Percentiles rank a stretch among this genome's conserved stretches.
Conservation (phyloP, 2,329 filamentous ascomycete species). For the Corynespora cassiicola region DNA sequence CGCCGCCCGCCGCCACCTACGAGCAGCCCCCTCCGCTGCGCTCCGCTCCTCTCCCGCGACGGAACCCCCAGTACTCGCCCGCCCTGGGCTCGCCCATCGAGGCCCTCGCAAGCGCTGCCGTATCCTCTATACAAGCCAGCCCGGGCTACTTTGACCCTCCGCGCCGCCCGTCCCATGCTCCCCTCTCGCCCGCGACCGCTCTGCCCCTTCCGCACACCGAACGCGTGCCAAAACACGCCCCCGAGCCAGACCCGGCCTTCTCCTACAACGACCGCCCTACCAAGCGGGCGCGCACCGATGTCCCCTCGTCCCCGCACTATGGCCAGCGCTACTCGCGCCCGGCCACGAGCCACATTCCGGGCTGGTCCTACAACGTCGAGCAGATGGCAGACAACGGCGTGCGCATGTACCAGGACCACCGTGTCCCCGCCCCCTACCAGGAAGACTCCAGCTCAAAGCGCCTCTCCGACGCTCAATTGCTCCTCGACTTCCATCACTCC, state of each 20-base stretch:
- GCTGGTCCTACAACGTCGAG: conserved; percentile 48
- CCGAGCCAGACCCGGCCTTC: conserved; percentile 15
- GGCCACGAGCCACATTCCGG: conserved; percentile 54
- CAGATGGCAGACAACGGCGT: conserved; percentile 42
- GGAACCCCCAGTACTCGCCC: conserved; percentile 25
- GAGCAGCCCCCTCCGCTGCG: conserved; percentile 22
- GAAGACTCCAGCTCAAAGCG: conserved; percentile 40
- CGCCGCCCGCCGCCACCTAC: conserved; percentile 17
- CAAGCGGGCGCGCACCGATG: conserved; percentile 67
- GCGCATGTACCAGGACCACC: conserved; percentile 35
- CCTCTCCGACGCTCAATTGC: conserved; percentile 53
- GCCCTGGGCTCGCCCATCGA: conserved; percentile 49
- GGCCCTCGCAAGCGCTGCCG: conserved; percentile 51
- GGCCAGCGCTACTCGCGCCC: conserved; percentile 48
- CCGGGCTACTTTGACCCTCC: conserved; percentile 32
- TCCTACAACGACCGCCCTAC: conserved; percentile 57
- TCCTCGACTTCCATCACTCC: conserved; percentile 49
- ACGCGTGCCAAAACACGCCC: conserved; percentile 29
- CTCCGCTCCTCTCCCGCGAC: conserved; percentile 29
- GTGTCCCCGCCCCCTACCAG: conserved; percentile 18
- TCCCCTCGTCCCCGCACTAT: conserved; percentile 53
- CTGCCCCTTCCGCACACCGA: conserved; percentile 23
- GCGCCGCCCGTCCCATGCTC: conserved; percentile 27
- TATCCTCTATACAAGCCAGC: conserved; percentile 43
- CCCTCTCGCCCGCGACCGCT: conserved; percentile 24